phyloP scores from a whole-genome alignment of 768 basidiomycete genomes.

The Russula vinacea region DNA sequence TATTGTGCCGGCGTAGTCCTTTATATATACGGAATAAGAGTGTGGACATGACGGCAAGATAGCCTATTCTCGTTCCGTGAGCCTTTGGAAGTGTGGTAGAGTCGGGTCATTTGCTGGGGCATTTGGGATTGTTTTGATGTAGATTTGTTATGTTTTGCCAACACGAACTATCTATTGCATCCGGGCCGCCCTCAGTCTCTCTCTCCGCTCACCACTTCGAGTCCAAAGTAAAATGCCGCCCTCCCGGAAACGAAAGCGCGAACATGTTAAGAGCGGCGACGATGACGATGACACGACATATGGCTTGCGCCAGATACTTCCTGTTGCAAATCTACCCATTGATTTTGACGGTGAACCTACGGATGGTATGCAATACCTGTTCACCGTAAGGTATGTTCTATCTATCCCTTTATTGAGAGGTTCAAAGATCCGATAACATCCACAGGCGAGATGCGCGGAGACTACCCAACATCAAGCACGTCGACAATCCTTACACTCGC shows the following conservation, averaged over 20 bases:
- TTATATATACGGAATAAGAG: slow-evolving; percentile 52
- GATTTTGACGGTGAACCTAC: slow-evolving; percentile 61
- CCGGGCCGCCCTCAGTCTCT: slow-evolving; percentile 3
- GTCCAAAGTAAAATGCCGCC: slow-evolving; percentile 22
- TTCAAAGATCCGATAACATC: slow-evolving; percentile 5
- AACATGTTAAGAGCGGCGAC: slow-evolving; percentile 38
- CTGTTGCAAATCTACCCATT: slow-evolving; percentile 74
- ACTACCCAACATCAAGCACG: slow-evolving; percentile 64
- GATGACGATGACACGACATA: slow-evolving; percentile 56
- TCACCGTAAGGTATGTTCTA: slow-evolving; percentile 64
- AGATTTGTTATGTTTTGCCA: neutral
- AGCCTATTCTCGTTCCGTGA: slow-evolving; percentile 44
- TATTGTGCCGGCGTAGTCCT: slow-evolving; percentile 60
- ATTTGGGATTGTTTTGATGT: neutral
- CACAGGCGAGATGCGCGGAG: slow-evolving; percentile 65
- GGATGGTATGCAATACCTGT: slow-evolving; percentile 78
- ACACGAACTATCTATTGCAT: neutral
- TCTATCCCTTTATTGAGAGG: slow-evolving; percentile 9
- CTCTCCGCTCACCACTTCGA: neutral
- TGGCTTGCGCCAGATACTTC: slow-evolving; percentile 67
- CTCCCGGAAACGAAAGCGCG: slow-evolving; percentile 53
- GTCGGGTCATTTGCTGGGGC: neutral
- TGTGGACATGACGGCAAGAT: slow-evolving; percentile 46
- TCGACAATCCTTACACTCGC: slow-evolving; percentile 62
- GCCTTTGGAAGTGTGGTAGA: neutral